Base-by-base conservation (phyloP, 495 filamentous ascomycete species). In the Darksidea phi region DNA sequence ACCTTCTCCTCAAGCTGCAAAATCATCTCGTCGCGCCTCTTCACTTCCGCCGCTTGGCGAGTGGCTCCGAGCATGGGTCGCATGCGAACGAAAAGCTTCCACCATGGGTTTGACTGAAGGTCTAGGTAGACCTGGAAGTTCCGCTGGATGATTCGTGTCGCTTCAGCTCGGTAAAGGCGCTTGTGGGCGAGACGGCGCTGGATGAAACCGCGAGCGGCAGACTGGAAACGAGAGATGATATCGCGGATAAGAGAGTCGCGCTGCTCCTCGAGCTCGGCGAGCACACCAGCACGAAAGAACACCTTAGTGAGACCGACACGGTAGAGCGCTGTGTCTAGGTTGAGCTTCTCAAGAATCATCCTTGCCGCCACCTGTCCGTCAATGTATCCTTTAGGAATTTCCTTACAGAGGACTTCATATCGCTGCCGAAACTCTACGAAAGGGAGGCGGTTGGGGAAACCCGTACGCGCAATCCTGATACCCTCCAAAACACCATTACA, bases 401-500 rank as follows among this genome's bases (percentile, higher is more conserved):
- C 83, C 24, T 81, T 82, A 68, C 91, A 96, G 15, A 99, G 84
- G n/a, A 97, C 92, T 73, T 97, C 95, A 72, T 99, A 99, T 41
- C 95, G 88, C 63, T 95, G 88, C 42, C 95, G 83, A 73, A 99
- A 99, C 70, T 99, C 95, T 11, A 88, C 80, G 72, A 97, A 99
- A 0, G 88, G 80, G 2, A 99, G 79, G 58, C 95, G 80, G 73
- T 99, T 99, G 41, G 95, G 95, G 71, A 97, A 99, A n/a, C 95
- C 95, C 26, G 94, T 99, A 12, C 95, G 84, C 12, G 95, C 95
- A 72, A 99, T 99, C 54, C 95, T 81, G 70, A 99, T 99, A 47
- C 95, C 95, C 74, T 99, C 95, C 5, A 99, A 80, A 3, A 99
- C 95, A 86, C 95, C 95, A 71, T 99, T 99, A 73, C 95, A 99